A percentile compares a stretch with the other conserved stretches of the same genome.
Evolutionary conservation across 129 eudicot species (phyloP).

Genomic region (Mikania micrantha): DNA sequence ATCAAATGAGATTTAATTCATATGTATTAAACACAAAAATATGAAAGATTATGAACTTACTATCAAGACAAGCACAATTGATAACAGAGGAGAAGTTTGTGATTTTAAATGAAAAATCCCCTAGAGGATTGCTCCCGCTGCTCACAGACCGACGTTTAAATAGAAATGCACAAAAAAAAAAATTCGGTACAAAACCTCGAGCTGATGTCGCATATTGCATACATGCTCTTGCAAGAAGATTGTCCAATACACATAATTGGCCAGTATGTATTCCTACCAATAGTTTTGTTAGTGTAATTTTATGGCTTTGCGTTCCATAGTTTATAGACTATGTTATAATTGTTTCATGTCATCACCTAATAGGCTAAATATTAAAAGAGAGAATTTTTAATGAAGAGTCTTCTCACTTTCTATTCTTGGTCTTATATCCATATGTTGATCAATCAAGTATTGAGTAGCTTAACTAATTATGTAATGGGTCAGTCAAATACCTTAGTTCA

Average conservation of each 20-base stretch:
- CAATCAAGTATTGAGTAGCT: neutral
- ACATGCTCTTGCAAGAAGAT: slow-evolving; percentile 94
- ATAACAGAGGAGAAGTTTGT: too few species aligned
- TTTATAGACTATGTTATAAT: slow-evolving; percentile 2
- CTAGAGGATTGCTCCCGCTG: too few species aligned
- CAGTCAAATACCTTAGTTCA: slow-evolving; percentile 14
- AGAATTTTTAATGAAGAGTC: neutral
- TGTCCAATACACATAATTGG: slow-evolving; percentile 93
- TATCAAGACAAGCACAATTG: too few species aligned
- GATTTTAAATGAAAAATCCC: too few species aligned
- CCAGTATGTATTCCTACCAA: slow-evolving; percentile 52
- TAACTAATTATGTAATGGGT: neutral
- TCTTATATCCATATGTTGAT: neutral
- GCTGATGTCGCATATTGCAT: slow-evolving; percentile 99
- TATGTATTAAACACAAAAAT: too few species aligned
- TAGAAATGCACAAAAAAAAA: too few species aligned
- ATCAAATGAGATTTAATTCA: too few species aligned
- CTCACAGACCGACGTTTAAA: too few species aligned
- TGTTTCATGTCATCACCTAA: neutral
- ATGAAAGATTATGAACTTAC: too few species aligned
- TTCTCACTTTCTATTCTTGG: slow-evolving; percentile 1
- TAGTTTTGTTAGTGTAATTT: slow-evolving; percentile 9
- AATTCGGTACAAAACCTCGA: slow-evolving; percentile 86
- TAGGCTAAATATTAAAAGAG: too few species aligned
- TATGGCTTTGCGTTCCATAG: neutral